phyloP scores from a whole-genome alignment of 1,139 yeast genomes.

The Groenewaldozyma auringiensis region DNA sequence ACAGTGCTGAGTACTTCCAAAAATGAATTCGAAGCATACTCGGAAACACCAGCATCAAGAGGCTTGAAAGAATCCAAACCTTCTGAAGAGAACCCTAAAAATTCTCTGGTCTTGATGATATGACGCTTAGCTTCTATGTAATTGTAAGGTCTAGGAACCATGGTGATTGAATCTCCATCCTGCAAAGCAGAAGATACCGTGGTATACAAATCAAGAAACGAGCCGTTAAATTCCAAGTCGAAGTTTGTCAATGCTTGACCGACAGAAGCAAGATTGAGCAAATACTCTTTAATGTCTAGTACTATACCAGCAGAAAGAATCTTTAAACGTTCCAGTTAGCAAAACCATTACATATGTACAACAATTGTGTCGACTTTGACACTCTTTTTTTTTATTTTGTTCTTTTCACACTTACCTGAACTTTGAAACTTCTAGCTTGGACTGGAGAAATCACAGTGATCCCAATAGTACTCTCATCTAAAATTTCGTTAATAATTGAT shows the following conservation, averaged over 20 bases:
- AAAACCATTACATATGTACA: too few species aligned
- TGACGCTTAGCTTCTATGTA: slow-evolving; percentile 42
- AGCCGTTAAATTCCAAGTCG: slow-evolving; percentile 38
- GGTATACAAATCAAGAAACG: slow-evolving; percentile 28
- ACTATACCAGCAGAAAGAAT: slow-evolving; percentile 37
- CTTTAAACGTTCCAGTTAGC: slow-evolving; percentile 11
- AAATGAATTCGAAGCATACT: slow-evolving; percentile 23
- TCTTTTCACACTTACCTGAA: slow-evolving; percentile 6
- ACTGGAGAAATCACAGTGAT: not conserved
- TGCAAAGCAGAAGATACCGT: slow-evolving; percentile 24
- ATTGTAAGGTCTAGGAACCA: slow-evolving; percentile 40
- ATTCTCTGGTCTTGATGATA: slow-evolving; percentile 40
- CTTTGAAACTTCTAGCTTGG: not conserved
- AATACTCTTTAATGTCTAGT: slow-evolving; percentile 51
- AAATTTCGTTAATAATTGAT: not conserved
- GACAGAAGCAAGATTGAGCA: slow-evolving; percentile 48
- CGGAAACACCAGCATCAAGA: slow-evolving; percentile 36
- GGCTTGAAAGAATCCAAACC: slow-evolving; percentile 22
- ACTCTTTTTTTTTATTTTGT: too few species aligned
- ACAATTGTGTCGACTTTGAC: not conserved
- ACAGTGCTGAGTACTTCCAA: slow-evolving; percentile 17
- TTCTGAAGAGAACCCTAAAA: slow-evolving; percentile 36
- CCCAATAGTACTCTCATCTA: not conserved
- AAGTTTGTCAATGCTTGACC: slow-evolving; percentile 55
- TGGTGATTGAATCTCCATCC: slow-evolving; percentile 24